Evolutionary conservation across 257 asterid genomes (phyloP), one percentile per base, ranked within the genome.

Genomic region (Solanum pinnatisectum): DNA sequence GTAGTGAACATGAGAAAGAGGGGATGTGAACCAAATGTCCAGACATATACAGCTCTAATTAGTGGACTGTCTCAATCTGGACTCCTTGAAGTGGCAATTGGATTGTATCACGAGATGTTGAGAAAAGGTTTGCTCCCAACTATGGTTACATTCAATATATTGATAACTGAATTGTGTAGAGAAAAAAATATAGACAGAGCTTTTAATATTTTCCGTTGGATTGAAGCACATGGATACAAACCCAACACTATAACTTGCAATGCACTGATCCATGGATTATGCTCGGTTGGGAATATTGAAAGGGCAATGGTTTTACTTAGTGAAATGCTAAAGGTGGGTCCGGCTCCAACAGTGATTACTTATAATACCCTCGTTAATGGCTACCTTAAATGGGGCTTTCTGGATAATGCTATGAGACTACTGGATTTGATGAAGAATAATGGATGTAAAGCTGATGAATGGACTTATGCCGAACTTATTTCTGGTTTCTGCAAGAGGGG

Each of bases 31-130:
- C 99, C 97, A 46, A 96, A 94, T 90, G 92, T 91, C 88, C 98
- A 92, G 89, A 95, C 98, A 32, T 96, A 96, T 92, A 95, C 99
- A 22, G 93, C 98, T 59, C 92, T 96, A 76, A 93, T 96, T 46
- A 91, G 95, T 90, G 98, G 98, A 83, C 90, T 95, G 88, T 96
- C 96, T 39, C 93, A 92, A 84, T 93, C 89, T 8, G 89, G 91
- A 87, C 94, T 88, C 85, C 90, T 91, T 86, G 95, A 96, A 92
- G 92, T 96, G 49, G 96, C 96, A 33, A 84, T 92, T 82, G 99
- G 98, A 32, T 92, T 96, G 92, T 96, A 94, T 93, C 96, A 96
- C 91, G 93, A 91, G 93, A 96, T 96, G 97, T 86, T 95, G 82
- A 93, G 92, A 79, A 91, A 89, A 84, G 95, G 97, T n/a, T 89